Evolutionary conservation across 2,329 filamentous ascomycete genomes (phyloP).

Genomic region (Balansia obtecta): DNA sequence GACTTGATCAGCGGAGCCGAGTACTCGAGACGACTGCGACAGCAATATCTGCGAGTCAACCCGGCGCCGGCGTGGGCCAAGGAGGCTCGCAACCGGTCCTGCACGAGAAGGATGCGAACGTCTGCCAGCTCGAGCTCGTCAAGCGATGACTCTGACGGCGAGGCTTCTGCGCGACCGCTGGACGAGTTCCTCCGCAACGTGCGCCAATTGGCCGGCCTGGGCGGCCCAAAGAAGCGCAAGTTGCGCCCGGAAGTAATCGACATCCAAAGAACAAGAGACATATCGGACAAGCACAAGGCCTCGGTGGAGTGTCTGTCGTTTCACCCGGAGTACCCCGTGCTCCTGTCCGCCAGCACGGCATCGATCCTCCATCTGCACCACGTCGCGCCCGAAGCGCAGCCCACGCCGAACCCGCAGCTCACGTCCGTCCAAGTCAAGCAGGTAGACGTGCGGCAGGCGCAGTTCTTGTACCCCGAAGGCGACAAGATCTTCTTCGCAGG

Average conservation of each 20-base stretch:
- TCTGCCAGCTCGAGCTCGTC: slow-evolving; percentile 38
- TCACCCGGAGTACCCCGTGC: slow-evolving; percentile 77
- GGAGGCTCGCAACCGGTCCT: slow-evolving; percentile 35
- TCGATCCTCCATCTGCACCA: slow-evolving; percentile 84
- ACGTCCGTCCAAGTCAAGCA: slow-evolving; percentile 79
- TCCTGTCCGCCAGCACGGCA: slow-evolving; percentile 79
- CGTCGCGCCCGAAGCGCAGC: slow-evolving; percentile 61
- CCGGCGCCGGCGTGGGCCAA: slow-evolving; percentile 49
- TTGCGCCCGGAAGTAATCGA: slow-evolving; percentile 79
- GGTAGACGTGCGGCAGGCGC: slow-evolving; percentile 73
- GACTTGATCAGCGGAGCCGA: slow-evolving; percentile 79
- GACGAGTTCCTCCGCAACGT: slow-evolving; percentile 69
- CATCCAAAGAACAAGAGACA: slow-evolving; percentile 80
- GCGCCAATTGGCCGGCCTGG: slow-evolving; percentile 47
- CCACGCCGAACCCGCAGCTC: slow-evolving; percentile 74
- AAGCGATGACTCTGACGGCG: slow-evolving; percentile 43
- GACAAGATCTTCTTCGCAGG: slow-evolving; percentile 81
- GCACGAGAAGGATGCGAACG: slow-evolving; percentile 38
- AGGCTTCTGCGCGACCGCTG: slow-evolving; percentile 61
- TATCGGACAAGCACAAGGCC: slow-evolving; percentile 65
- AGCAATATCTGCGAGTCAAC: slow-evolving; percentile 56
- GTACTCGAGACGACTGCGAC: slow-evolving; percentile 67
- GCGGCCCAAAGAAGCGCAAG: slow-evolving; percentile 49
- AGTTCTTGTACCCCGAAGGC: slow-evolving; percentile 62
- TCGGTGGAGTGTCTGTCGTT: slow-evolving; percentile 76